Evolutionary conservation across 306 rosid species (phyloP), one percentile per base, ranked within the genome.

Genomic region (Pyrus betulifolia): DNA sequence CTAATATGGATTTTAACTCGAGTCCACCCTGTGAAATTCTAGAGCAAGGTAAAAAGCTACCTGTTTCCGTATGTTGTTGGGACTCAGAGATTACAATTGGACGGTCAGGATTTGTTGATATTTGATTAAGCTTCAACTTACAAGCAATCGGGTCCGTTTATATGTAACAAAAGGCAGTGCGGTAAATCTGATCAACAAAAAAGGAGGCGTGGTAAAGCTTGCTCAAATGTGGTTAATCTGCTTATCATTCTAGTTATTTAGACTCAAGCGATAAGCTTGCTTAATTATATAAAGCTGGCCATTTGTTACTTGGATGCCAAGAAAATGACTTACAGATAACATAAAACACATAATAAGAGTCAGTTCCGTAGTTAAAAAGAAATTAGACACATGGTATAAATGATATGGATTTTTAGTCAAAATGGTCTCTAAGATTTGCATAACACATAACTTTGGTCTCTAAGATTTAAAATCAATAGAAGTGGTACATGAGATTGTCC

Each of bases 231-330:
- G 55, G 55, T 49, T 49, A 49, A 49, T 49, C 21, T 49, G 55
- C 55, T 49, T 15, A 15, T 30, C 22, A 5, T 30, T 3, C 44
- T 61, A 61, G 42, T 64, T 64, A 61, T 12, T 8, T 27, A 58
- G 30, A 4, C 5, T 58, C 28, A n/a, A 22, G 28, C 63, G 63
- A 58, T 13, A 61, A 61, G 66, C 66, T 23, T 27, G 14, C 28
- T 13, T 27, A 42, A 42, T 42, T 42, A 42, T 42, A 10, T 42
- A 28, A 31, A 8, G 69, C 69, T 30, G 60, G 54, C 3, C 15
- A 67, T 46, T 75, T 21, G 23, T 45, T 49, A n/a, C 71, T 75
- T 75, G 71, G 45, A 58, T 60, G 59, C 46, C 61, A 64, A 64
- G 69, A 7, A 71, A 31, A 40, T 21, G 66, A 69, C 25, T 30